These are phyloP conservation scores for Globisporangium ultimum DNA, from an alignment of 352 stramenopile species.

Conservation along the genomic window DNA sequence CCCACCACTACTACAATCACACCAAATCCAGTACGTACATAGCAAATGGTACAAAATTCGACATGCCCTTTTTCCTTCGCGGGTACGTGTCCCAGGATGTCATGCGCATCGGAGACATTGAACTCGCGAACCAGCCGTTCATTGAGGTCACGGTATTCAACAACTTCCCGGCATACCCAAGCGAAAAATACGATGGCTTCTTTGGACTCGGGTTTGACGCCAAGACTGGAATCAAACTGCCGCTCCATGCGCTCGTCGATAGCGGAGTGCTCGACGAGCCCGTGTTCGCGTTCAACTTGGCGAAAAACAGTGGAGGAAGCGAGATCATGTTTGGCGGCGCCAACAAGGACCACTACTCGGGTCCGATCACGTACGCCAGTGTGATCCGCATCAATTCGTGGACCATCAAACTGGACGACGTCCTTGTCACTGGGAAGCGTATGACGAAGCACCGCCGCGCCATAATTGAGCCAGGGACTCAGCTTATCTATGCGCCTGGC, in stretches of 20 bases:
- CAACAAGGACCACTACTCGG: conserved; percentile 7
- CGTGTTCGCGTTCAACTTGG: conserved; percentile 12
- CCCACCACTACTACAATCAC: conserved; percentile 11
- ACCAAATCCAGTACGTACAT: conserved; percentile 9
- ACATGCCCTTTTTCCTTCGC: background rate
- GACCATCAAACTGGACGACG: conserved; percentile 7
- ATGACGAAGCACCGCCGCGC: background rate
- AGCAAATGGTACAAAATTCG: conserved; percentile 4
- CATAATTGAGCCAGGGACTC: background rate
- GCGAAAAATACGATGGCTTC: background rate
- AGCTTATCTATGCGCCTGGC: background rate
- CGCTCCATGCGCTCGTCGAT: conserved; percentile 10
- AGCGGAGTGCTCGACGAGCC: conserved; percentile 8
- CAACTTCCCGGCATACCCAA: background rate
- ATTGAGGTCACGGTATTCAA: conserved; percentile 1
- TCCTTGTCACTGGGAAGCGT: background rate
- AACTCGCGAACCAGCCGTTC: conserved; percentile 1
- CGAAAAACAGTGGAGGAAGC: background rate
- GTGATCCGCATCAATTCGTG: background rate
- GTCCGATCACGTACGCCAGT: conserved; percentile 4
- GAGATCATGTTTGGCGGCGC: conserved; percentile 9
- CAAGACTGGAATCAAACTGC: background rate
- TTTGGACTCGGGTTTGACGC: conserved; percentile 5
- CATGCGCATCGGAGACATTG: background rate
- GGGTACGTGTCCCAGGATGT: conserved; percentile 13